Evolutionary conservation across 2,329 filamentous ascomycete species (phyloP), one percentile per base, ranked within the genome.

Genomic region (Penicillium digitatum): DNA sequence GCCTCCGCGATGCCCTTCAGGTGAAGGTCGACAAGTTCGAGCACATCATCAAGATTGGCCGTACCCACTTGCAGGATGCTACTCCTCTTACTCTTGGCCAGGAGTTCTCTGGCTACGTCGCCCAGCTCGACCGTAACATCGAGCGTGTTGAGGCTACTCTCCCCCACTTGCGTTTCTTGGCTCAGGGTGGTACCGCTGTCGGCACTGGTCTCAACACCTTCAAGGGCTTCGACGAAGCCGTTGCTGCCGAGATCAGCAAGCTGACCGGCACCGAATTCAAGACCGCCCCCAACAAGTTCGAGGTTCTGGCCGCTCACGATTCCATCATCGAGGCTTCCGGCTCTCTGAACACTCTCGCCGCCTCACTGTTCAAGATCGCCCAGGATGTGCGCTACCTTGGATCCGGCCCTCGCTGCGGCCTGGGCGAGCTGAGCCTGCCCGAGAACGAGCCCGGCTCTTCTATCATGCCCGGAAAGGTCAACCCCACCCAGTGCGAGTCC

Each of bases 401-500:
- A 67, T 95, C 90, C 64, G 94, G 94, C 16, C 94, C 94, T 53
- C 90, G 94, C 57, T 97, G 94, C 76, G 94, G 94, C 69, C 87
- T 97, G 22, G 93, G 92, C 63, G 94, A 99, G 80, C 84, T 99
- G 61, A 84, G 84, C 70, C 85, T 99, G 48, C 94, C 94, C 26
- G 94, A 99, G 81, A 99, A 99, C 79, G 94, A 99, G 81, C 94
- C 94, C 32, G 93, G 93, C 62, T 94, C 88, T 70, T 95, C 89
- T 66, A 97, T 99, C 81, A 99, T 99, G 94, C 94, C 94, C 42
- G 94, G 94, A 70, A 99, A 99, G 82, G 94, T 99, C 74, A 99
- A 99, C 81, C 94, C 94, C 31, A 99, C 94, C 31, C 94, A 99
- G 79, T 96, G 91, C 78, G 94, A 99, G 81, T 89, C 91, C 59